Conservation (phyloP, 208 protist genomes). For the Wallacemonas sp. region DNA sequence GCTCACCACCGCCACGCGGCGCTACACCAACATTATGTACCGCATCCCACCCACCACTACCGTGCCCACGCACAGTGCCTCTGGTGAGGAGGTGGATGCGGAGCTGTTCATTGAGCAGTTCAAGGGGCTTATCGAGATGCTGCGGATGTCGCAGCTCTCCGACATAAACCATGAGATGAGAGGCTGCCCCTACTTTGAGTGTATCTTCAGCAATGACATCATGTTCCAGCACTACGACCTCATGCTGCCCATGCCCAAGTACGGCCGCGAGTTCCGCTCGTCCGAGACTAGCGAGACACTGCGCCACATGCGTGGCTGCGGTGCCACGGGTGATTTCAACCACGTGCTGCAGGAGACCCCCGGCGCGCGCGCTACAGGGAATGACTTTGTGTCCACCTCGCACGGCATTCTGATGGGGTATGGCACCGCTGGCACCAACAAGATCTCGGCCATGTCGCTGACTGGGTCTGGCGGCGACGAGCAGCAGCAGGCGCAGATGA, state of each 20-base stretch:
- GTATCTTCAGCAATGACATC: conserved; percentile 72
- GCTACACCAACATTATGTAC: conserved; percentile 80
- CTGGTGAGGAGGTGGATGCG: conserved; percentile 71
- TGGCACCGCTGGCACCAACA: conserved; percentile 74
- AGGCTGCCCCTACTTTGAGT: conserved; percentile 83
- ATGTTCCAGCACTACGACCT: conserved; percentile 83
- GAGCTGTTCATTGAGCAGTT: conserved; percentile 77
- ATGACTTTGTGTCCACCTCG: conserved; percentile 78
- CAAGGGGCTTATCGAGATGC: conserved; percentile 56
- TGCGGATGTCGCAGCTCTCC: conserved; percentile 70
- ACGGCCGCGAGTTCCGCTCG: conserved; percentile 74
- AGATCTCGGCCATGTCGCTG: conserved; percentile 58
- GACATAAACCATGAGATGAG: conserved; percentile 85
- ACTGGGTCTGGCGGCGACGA: conserved; percentile 46
- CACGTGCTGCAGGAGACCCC: conserved; percentile 81
- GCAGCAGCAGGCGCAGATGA: conserved; percentile 39
- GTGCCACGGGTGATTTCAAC: conserved; percentile 68
- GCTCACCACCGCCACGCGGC: conserved; percentile 20
- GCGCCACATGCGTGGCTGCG: conserved; percentile 84
- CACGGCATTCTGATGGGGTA: conserved; percentile 83
- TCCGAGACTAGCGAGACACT: conserved; percentile 86
- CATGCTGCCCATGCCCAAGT: conserved; percentile 87
- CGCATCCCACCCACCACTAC: conserved; percentile 65
- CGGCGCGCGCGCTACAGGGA: conserved; percentile 56
- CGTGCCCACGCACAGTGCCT: conserved; percentile 72